These are phyloP conservation scores for Marchantia paleacea DNA, from an alignment of 225 moss, liverwort and hornwort species.

Conservation along the genomic window DNA sequence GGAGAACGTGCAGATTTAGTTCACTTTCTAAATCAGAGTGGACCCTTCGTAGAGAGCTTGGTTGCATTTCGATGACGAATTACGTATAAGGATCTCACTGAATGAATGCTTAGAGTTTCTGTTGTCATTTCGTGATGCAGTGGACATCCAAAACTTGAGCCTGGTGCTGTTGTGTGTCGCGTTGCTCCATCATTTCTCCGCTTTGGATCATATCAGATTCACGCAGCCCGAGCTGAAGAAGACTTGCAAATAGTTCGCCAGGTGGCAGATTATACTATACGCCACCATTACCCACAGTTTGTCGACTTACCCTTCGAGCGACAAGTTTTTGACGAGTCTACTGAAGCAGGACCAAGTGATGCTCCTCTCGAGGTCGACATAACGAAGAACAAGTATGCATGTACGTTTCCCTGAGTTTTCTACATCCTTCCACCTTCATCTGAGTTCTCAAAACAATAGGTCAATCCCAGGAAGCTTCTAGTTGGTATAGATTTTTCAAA, in stretches of 20 bases:
- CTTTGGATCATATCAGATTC: conserved; percentile 93
- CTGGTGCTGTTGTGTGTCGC: conserved; percentile 94
- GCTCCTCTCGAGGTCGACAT: conserved; percentile 53
- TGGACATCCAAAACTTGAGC: conserved; percentile 96
- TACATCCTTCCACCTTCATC: no score
- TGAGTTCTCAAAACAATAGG: no score
- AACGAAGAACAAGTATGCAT: conserved; percentile 79
- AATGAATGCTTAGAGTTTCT: neutral
- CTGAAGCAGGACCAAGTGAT: conserved; percentile 51
- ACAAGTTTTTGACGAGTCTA: conserved; percentile 54
- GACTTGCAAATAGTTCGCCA: conserved; percentile 71
- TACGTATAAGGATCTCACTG: neutral
- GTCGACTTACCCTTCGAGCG: conserved; percentile 65
- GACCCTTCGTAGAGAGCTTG: no score
- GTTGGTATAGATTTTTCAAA: no score
- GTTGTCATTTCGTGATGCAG: conserved; percentile 30
- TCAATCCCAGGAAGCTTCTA: no score
- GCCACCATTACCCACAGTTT: conserved; percentile 75
- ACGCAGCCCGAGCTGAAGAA: conserved; percentile 79
- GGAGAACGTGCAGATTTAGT: neutral
- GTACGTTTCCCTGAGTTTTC: conserved; percentile 27
- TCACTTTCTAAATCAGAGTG: no score
- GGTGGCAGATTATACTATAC: conserved; percentile 84
- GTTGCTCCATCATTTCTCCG: conserved; percentile 89
- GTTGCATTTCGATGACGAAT: neutral